Base-by-base conservation (phyloP, 2,329 filamentous ascomycete species). In the Fusarium sp. region DNA sequence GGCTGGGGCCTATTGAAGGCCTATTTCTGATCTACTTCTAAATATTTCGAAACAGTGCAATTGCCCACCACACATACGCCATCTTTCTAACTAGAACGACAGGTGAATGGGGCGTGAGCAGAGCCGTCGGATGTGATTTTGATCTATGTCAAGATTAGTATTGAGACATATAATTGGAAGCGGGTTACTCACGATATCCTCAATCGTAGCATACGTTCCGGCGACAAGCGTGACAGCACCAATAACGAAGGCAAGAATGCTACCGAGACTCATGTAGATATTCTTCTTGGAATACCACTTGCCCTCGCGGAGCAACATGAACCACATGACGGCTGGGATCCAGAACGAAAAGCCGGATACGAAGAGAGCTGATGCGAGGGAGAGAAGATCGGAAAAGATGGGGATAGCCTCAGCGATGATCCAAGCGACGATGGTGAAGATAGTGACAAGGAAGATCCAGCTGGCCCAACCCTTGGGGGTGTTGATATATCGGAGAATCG, bases 101-200 rank as follows among this genome's bases (percentile, higher is more conserved):
- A 75, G 11, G 73, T 71, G 20, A 75, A 75, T 14, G 73, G 73
- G 11, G 67, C 62, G 84, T 74, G 72, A n/a, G 72, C 72, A 25
- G 54, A 63, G 32, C 72, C 72, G 10, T 38, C 57, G 9, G 72
- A 73, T 10, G 72, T 74, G 27, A 73, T 59, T 30, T 61, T 56
- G 20, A 74, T 74, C 72, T 74, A 1, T 6, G 4, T 14, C 3
- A n/a, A 10, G 4, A 10, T 75, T 60, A 74, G 68, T 12, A 17
- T 12, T 11, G 7, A 2, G 1, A 4, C 1, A 2, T 5, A 1
- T 5, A 17, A 0, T 0, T 20, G 14, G 25, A 11, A 11, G 3
- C 1, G 1, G 27, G 1, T 1, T 10, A 70, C 72, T 74, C 52
- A 74, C 72, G 17, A 74, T 74, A 61, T 74, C 72, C n/a, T 74